A percentile compares a stretch with the other conserved stretches of the same genome.
phyloP scores from a whole-genome alignment of 1,139 yeast species.

The Debaryomyces nepalensis region DNA sequence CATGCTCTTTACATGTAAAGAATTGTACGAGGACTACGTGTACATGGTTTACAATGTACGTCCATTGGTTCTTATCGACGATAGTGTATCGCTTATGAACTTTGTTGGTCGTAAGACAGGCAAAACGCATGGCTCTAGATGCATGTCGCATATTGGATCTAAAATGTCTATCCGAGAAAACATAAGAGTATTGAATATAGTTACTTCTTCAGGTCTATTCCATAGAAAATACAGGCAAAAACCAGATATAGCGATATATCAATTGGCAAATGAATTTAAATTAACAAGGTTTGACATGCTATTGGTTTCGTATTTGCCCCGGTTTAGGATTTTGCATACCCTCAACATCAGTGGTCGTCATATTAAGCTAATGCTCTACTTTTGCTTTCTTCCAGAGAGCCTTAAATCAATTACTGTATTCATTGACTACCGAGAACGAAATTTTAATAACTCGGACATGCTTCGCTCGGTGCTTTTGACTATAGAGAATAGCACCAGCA shows the following conservation, averaged over 20 bases:
- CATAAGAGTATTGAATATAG: slow-evolving; percentile 3
- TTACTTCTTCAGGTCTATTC: neutral
- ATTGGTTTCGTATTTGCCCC: slow-evolving; percentile 2
- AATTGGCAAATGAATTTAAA: neutral
- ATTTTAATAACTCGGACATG: slow-evolving; percentile 2
- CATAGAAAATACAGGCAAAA: neutral
- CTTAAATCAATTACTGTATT: slow-evolving; percentile 8
- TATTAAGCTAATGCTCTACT: slow-evolving; percentile 5
- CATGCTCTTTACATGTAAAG: slow-evolving; percentile 21
- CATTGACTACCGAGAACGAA: slow-evolving; percentile 10
- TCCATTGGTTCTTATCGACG: slow-evolving; percentile 17
- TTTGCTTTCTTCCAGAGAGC: slow-evolving; percentile 3
- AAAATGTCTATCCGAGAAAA: slow-evolving; percentile 3
- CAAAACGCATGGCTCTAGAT: neutral
- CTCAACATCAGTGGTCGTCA: slow-evolving; percentile 7
- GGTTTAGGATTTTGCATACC: slow-evolving; percentile 6
- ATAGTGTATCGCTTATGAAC: neutral
- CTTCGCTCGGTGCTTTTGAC: neutral
- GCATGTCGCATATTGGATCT: slow-evolving; percentile 7
- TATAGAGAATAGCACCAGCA: neutral
- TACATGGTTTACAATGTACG: slow-evolving; percentile 20
- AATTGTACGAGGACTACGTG: slow-evolving; percentile 16
- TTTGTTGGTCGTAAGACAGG: neutral
- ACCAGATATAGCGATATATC: neutral
- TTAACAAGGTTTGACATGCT: slow-evolving; percentile 8